phyloP scores from a whole-genome alignment of 179 eudicot genomes.

The Beta corolliflora region DNA sequence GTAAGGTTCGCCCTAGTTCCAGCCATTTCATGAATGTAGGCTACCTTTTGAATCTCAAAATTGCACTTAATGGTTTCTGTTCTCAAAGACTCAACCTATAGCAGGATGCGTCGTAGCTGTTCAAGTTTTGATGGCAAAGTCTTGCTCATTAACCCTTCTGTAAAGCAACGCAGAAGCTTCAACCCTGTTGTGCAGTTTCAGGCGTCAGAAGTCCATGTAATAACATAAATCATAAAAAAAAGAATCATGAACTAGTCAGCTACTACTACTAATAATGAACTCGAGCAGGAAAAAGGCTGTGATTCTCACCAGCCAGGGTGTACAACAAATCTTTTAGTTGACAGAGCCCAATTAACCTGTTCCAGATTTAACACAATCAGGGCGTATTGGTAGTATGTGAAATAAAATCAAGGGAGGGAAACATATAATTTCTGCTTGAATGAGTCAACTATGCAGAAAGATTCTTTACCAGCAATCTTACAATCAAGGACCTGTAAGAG shows the following conservation, averaged over 20 bases:
- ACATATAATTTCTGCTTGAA: not conserved
- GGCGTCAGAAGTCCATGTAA: conserved; percentile 19
- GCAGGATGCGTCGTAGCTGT: not conserved
- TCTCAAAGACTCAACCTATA: not conserved
- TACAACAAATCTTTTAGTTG: conserved; percentile 86
- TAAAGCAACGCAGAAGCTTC: conserved; percentile 98
- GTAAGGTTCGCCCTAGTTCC: conserved; percentile 9
- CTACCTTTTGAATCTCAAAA: not conserved
- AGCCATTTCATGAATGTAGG: conserved; percentile 14
- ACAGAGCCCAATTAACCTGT: conserved; percentile 97
- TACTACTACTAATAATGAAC: conserved; percentile 1
- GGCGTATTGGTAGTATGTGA: not conserved
- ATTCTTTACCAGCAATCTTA: not conserved
- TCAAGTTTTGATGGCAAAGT: conserved; percentile 80
- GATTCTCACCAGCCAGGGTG: conserved; percentile 92
- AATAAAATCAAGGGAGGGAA: not conserved
- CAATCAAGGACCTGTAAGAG: not conserved
- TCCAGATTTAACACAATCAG: conserved; percentile 15
- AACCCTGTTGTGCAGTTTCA: conserved; percentile 61
- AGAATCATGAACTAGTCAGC: not conserved
- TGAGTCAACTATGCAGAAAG: not conserved
- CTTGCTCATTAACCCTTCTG: conserved; percentile 90
- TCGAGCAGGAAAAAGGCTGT: not conserved
- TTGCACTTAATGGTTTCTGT: not conserved
- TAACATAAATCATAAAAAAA: not conserved